These are phyloP conservation scores for Phialemoniopsis sp. DNA, from an alignment of 2,329 filamentous ascomycete genomes.

Conservation along the genomic window DNA sequence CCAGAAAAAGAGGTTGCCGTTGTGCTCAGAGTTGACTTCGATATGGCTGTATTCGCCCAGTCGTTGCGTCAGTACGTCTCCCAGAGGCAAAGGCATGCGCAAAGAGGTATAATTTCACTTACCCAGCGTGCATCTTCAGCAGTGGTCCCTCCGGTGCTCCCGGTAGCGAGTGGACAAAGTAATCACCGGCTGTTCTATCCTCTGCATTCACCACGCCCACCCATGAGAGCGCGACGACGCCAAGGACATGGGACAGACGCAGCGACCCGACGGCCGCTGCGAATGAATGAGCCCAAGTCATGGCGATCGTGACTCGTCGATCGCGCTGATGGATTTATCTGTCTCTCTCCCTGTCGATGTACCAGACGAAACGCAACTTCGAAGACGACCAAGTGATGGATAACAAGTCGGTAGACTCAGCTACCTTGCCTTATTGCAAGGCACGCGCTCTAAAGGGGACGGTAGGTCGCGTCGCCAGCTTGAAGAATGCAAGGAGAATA, in stretches of 20 bases:
- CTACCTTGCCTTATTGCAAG: too few species aligned
- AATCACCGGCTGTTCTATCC: conserved; percentile 68
- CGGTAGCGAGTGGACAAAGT: conserved; percentile 81
- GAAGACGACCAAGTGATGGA: conserved; percentile 2
- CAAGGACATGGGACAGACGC: conserved; percentile 15
- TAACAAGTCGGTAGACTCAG: too few species aligned
- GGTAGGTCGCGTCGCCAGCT: too few species aligned
- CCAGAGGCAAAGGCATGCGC: conserved; percentile 1
- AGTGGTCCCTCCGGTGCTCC: conserved; percentile 75
- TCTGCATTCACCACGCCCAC: conserved; percentile 26
- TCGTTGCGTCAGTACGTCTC: conserved; percentile 8
- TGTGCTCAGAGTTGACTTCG: conserved; percentile 77
- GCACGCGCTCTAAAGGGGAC: too few species aligned
- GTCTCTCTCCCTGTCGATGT: too few species aligned
- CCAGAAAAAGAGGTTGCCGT: conserved; percentile 98
- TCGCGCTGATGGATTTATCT: too few species aligned
- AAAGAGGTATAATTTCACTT: conserved; percentile 27
- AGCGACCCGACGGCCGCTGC: conserved; percentile 9
- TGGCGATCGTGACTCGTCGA: too few species aligned
- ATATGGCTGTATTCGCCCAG: conserved; percentile 63
- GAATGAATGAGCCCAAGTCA: too few species aligned
- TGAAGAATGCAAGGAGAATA: too few species aligned
- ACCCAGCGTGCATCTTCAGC: conserved; percentile 98
- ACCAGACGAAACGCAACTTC: too few species aligned
- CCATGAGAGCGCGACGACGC: conserved; percentile 37